A percentile compares a stretch with the other conserved stretches of the same genome.
phyloP scores from a whole-genome alignment of 2,329 filamentous ascomycete genomes.

The Fusarium fracticaudum region DNA sequence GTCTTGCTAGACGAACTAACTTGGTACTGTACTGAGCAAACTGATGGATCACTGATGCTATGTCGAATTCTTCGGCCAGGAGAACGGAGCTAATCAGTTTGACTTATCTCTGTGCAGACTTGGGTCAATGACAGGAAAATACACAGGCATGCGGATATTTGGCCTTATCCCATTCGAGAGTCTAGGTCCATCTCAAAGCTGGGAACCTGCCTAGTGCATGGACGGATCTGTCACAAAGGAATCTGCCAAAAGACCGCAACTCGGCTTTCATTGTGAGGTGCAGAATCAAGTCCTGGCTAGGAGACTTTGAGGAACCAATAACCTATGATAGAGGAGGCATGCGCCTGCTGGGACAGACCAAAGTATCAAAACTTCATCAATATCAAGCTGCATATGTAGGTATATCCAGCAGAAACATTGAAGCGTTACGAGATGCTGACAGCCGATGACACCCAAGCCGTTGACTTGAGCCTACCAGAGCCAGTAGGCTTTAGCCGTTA shows the following conservation, averaged over 20 bases:
- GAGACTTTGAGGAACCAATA: background rate
- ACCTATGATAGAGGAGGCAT: background rate
- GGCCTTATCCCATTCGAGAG: background rate
- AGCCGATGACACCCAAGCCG: conserved; percentile 27
- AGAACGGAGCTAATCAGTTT: background rate
- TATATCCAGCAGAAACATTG: background rate
- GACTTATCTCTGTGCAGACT: background rate
- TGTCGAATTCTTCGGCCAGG: background rate
- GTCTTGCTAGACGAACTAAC: background rate
- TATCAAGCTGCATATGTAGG: conserved; percentile 4
- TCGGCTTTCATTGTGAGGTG: background rate
- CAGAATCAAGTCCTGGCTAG: background rate
- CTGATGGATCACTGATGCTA: background rate
- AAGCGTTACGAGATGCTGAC: conserved; percentile 29
- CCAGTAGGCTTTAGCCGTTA: conserved; percentile 28
- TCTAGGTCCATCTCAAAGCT: conserved; percentile 2
- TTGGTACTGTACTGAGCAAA: background rate
- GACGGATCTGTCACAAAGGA: background rate
- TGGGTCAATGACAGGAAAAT: background rate
- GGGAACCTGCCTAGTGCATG: conserved; percentile 5
- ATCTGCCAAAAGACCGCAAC: conserved; percentile 4
- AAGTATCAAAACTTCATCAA: background rate
- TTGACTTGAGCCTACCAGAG: conserved; percentile 18
- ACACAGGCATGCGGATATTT: background rate
- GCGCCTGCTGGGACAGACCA: background rate